Evolutionary conservation across 1,284 basidiomycete species (phyloP), one percentile per base, ranked within the genome.

Genomic region (Amylostereum areolatum): DNA sequence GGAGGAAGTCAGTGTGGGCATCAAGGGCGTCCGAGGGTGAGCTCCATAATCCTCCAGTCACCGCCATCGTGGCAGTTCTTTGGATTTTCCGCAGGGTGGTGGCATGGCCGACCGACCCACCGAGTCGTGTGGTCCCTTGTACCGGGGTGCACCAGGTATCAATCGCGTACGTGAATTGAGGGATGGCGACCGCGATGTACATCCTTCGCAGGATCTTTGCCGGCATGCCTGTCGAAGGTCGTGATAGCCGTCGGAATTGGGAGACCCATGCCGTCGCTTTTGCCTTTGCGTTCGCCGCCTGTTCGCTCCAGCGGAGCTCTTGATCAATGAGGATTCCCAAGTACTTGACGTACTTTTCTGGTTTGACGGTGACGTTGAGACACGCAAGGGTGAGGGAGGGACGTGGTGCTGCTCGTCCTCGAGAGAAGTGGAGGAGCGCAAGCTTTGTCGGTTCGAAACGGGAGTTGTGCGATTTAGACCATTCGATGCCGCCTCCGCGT

Each of bases 401-500:
- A 12, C 37, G 37, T 39, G 37, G 37, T n/a, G 37, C n/a, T 6
- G 5, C 27, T 5, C n/a, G 37, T 25, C n/a, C 37, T 5, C 37
- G 37, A 8, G 41, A 43, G 41, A 43, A 43, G 41, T 29, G 25
- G 10, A 43, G 12, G 4, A 43, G 6, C 41, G 12, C 27, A 28
- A 43, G 30, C n/a, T 43, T 43, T 24, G 4, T 6, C 18, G n/a
- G 28, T 43, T 55, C 55, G 24, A 52, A 56, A 3, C 28, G 29
- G 3, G 46, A 54, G 52, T 50, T 45, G 46, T 55, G 54, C 3
- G 8, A 31, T 7, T 6, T 8, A 7, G 56, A 52, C 56, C 56
- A 58, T 0, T 58, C 51, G 0, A 41, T 6, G 0, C 41, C 51
- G 1, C 56, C 53, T 1, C 46, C 46, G n/a, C 32, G 9, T 1